These are phyloP conservation scores for Yamadazyma membranifaciens DNA, from an alignment of 1,139 yeast genomes.

Conservation along the genomic window DNA sequence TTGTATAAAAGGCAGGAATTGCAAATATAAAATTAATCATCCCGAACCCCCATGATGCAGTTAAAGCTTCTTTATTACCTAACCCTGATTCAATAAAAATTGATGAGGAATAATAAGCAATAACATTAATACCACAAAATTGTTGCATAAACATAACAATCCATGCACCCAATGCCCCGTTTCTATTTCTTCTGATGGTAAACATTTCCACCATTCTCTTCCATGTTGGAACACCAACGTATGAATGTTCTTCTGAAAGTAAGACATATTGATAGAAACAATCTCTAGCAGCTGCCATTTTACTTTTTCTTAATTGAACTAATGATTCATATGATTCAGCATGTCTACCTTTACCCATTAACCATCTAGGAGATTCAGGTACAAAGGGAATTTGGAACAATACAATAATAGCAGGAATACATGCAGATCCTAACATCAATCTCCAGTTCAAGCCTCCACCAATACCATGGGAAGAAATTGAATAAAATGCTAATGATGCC, in stretches of 20 bases:
- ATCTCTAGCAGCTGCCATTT: constrained; percentile 72
- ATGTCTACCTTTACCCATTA: constrained; percentile 64
- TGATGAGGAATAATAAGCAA: constrained; percentile 76
- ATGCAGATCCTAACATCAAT: constrained; percentile 76
- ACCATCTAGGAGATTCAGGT: constrained; percentile 83
- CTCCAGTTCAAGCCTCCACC: constrained; percentile 67
- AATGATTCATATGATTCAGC: constrained; percentile 56
- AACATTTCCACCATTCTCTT: constrained; percentile 54
- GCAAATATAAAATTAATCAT: constrained; percentile 79
- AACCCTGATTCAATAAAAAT: constrained; percentile 72
- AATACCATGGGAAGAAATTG: constrained; percentile 36
- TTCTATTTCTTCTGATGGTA: constrained; percentile 74
- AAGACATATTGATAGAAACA: constrained; percentile 68
- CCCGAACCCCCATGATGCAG: constrained; percentile 88
- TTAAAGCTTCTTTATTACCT: constrained; percentile 56
- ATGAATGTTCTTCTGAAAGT: constrained; percentile 63
- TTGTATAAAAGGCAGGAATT: constrained; percentile 78
- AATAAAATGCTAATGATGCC: constrained; percentile 57
- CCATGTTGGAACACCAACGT: constrained; percentile 51
- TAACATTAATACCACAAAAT: constrained; percentile 87
- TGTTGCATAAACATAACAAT: constrained; percentile 89
- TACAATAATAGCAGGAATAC: constrained; percentile 71
- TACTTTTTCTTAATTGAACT: constrained; percentile 46
- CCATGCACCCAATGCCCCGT: constrained; percentile 79
- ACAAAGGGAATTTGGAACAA: constrained; percentile 64